Evolutionary conservation across 2,329 filamentous ascomycete species (phyloP).

Genomic region (Pseudocercospora crystallina): DNA sequence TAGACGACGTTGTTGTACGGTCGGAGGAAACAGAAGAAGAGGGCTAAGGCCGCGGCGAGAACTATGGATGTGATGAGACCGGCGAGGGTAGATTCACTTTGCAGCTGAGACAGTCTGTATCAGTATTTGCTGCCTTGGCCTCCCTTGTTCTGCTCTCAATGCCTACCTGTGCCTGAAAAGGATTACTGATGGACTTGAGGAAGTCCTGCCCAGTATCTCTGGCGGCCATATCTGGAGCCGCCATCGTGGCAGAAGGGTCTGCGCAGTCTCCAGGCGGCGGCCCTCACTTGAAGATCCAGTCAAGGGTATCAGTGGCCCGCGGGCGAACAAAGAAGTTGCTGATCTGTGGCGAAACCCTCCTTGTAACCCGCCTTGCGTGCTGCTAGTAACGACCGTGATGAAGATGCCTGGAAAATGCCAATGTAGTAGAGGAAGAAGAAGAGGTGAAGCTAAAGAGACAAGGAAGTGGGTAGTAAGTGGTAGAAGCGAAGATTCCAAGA

Average conservation of each 20-base stretch:
- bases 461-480: too few species aligned
- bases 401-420: not conserved
- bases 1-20: constrained; percentile 92
- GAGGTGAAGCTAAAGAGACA: not conserved
- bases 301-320: not conserved
- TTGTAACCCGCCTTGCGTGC: not conserved
- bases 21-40: constrained; percentile 83
- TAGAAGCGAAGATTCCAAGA: not conserved
- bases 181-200: constrained; percentile 7
- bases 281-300: not conserved
- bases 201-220: constrained; percentile 12
- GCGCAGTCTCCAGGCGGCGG: constrained; percentile 11
- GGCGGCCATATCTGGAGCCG: constrained; percentile 8
- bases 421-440: not conserved
- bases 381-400: constrained; percentile 6
- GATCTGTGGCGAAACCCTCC: not conserved
- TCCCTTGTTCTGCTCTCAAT: not conserved
- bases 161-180: constrained; percentile 12
- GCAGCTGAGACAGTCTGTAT: constrained; percentile 44
- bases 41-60: constrained; percentile 69
- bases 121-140: not conserved
- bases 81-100: constrained; percentile 67
- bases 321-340: not conserved
- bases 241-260: constrained; percentile 10
- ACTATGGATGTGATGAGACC: constrained; percentile 78